A percentile compares a stretch with the other conserved stretches of the same genome.
Evolutionary conservation across 805 yeast genomes (phyloP).

Genomic region (Yueomyces sp.): DNA sequence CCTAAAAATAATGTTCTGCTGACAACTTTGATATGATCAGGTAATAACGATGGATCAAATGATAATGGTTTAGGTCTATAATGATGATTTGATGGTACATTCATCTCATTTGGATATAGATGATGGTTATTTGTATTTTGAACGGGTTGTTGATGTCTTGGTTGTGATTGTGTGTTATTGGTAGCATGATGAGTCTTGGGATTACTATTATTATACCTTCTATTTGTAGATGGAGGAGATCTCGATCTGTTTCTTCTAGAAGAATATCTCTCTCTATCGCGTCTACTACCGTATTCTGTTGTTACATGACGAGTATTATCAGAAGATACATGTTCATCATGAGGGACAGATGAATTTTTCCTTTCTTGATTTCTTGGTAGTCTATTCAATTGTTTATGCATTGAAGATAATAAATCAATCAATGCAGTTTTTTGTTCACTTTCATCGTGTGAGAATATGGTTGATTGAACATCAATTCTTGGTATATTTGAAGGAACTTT

Average conservation of each 20-base stretch:
- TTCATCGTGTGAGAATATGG: conserved; percentile 14
- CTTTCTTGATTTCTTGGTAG: not conserved
- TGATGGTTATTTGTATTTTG: conserved; percentile 21
- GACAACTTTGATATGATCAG: conserved; percentile 67
- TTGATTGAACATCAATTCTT: conserved; percentile 10
- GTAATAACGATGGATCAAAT: conserved; percentile 58
- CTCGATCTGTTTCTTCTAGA: conserved; percentile 39
- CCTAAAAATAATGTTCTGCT: conserved; percentile 91
- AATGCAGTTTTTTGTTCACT: conserved; percentile 30
- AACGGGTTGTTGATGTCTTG: not conserved
- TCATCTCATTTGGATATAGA: conserved; percentile 38
- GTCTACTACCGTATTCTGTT: conserved; percentile 21
- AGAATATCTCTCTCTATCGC: conserved; percentile 14
- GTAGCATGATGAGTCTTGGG: not conserved
- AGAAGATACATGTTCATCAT: not conserved
- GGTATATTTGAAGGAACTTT: conserved; percentile 10
- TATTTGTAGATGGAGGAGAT: conserved; percentile 27
- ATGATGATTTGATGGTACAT: conserved; percentile 60
- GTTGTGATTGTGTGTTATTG: not conserved
- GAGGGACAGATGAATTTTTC: not conserved
- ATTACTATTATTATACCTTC: conserved; percentile 3
- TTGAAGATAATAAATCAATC: conserved; percentile 25
- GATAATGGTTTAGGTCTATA: conserved; percentile 64
- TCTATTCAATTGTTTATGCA: conserved; percentile 13
- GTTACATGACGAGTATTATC: conserved; percentile 7